A percentile compares a stretch with the other conserved stretches of the same genome.
phyloP scores from a whole-genome alignment of 2,329 filamentous ascomycete genomes.

The Zopfia rhizophila region DNA sequence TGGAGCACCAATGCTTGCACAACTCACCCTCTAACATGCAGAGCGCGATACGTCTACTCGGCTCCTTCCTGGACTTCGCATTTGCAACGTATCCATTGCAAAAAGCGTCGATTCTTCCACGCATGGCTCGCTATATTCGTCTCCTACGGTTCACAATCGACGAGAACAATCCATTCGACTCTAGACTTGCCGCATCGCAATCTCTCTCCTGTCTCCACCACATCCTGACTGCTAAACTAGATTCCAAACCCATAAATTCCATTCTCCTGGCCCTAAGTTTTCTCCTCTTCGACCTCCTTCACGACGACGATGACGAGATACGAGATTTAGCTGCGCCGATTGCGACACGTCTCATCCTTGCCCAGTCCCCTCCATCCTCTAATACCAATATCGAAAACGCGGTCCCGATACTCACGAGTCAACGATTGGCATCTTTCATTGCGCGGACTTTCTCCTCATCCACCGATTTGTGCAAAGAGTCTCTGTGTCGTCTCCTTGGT shows the following conservation, averaged over 20 bases:
- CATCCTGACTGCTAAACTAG: slow-evolving; percentile 27
- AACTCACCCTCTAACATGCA: slow-evolving; percentile 44
- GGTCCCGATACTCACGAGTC: slow-evolving; percentile 61
- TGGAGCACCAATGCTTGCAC: slow-evolving; percentile 39
- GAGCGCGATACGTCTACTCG: slow-evolving; percentile 42
- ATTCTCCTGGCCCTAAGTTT: slow-evolving; percentile 52
- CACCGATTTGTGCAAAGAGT: slow-evolving; percentile 44
- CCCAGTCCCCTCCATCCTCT: slow-evolving; percentile 9
- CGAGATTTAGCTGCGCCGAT: slow-evolving; percentile 71
- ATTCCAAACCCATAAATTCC: slow-evolving; percentile 16
- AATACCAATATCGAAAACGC: slow-evolving; percentile 41
- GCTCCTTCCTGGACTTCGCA: slow-evolving; percentile 44
- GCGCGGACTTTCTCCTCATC: slow-evolving; percentile 46
- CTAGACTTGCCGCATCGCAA: slow-evolving; percentile 67
- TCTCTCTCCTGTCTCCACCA: slow-evolving; percentile 62
- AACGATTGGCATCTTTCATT: slow-evolving; percentile 50
- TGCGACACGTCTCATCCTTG: slow-evolving; percentile 58
- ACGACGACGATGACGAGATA: slow-evolving; percentile 93
- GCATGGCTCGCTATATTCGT: slow-evolving; percentile 38
- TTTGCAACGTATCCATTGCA: slow-evolving; percentile 21
- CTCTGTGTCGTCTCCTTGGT: slow-evolving; percentile 53
- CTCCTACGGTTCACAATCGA: slow-evolving; percentile 41
- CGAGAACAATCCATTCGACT: slow-evolving; percentile 66
- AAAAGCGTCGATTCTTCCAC: slow-evolving; percentile 11
- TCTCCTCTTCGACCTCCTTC: slow-evolving; percentile 57